Conservation (phyloP, 495 filamentous ascomycete species). For the Hyaloscypha finlandica region DNA sequence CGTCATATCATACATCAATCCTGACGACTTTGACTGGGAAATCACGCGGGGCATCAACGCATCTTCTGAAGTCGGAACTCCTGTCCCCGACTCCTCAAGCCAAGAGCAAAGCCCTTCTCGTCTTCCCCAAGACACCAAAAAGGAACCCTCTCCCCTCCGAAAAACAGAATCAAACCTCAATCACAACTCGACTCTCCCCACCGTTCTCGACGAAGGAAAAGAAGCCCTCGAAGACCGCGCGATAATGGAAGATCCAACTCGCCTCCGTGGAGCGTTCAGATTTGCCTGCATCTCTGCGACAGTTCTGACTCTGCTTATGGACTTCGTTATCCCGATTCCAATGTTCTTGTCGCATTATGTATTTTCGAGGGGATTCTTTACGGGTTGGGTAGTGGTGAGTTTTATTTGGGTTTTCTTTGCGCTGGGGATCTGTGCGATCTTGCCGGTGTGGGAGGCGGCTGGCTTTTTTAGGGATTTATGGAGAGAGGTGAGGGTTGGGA, state of each 20-base stretch:
- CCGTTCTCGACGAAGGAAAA: neutral
- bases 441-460: neutral
- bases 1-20: slow-evolving; percentile 39
- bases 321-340: neutral
- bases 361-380: neutral
- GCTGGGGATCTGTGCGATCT: neutral
- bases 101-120: neutral
- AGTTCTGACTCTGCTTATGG: neutral
- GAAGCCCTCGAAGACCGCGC: neutral
- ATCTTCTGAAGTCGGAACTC: neutral
- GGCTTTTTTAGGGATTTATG: neutral
- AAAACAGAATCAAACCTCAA: neutral
- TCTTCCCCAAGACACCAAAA: neutral
- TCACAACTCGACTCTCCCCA: neutral
- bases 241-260: neutral
- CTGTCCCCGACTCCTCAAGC: neutral
- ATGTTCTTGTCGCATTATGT: neutral
- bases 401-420: slow-evolving; percentile 1
- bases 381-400: neutral
- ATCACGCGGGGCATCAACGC: slow-evolving; percentile 34
- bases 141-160: neutral
- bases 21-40: slow-evolving; percentile 33
- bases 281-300: neutral
- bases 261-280: neutral
- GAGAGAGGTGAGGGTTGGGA: neutral